These are phyloP conservation scores for Acanthamoeba lenticulata DNA, from an alignment of 208 protist genomes.

Conservation along the genomic window DNA sequence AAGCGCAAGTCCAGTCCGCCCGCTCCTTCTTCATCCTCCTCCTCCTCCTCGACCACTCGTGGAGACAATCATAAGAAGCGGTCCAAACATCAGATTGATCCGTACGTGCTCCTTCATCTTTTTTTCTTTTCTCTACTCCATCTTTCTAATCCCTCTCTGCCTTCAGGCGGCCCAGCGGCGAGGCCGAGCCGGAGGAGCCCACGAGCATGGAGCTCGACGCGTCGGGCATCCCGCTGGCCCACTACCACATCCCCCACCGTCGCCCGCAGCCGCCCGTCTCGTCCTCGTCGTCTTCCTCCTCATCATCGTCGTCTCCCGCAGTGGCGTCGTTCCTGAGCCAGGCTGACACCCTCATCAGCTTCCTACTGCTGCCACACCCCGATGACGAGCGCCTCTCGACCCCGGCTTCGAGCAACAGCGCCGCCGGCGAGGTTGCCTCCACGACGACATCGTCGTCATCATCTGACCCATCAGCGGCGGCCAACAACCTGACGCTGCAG, in stretches of 20 bases:
- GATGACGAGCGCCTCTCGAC: neutral
- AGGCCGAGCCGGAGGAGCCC: neutral
- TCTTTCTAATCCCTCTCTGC: neutral
- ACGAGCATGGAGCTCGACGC: neutral
- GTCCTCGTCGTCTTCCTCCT: neutral
- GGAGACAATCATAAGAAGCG: too few relatives aligned
- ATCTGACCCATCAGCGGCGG: too few relatives aligned
- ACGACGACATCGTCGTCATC: too few relatives aligned
- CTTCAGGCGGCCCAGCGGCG: neutral
- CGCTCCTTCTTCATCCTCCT: neutral
- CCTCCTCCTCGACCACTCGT: too few relatives aligned
- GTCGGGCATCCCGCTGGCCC: neutral
- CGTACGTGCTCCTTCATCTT: too few relatives aligned
- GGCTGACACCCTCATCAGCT: neutral
- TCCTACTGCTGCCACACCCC: slow-evolving; percentile 34
- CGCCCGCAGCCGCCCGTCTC: neutral
- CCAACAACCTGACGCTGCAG: neutral
- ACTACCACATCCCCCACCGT: slow-evolving; percentile 26
- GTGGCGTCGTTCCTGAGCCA: neutral
- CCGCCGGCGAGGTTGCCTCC: too few relatives aligned
- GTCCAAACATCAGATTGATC: too few relatives aligned
- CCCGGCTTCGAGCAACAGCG: neutral
- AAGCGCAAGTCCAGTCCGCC: neutral
- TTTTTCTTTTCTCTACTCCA: neutral
- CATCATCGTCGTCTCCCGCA: too few relatives aligned